Conservation (phyloP, 495 filamentous ascomycete genomes). For the Diplogelasinospora grovesii region DNA sequence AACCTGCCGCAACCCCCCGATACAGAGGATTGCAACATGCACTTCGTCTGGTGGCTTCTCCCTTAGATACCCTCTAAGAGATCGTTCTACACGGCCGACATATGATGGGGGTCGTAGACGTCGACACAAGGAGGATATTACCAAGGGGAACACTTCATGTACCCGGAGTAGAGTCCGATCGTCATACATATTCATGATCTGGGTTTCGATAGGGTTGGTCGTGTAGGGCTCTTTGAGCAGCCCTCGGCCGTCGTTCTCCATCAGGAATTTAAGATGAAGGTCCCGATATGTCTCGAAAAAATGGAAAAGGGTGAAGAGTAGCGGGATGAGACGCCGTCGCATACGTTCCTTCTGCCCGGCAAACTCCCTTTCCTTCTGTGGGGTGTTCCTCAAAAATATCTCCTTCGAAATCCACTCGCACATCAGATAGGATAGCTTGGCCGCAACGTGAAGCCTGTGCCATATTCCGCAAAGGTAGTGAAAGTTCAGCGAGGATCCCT, state of each 20-base stretch:
- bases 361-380: constrained; percentile 42
- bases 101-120: constrained; percentile 51
- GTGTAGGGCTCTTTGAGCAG: constrained; percentile 34
- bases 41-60: constrained; percentile 50
- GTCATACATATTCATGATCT: constrained; percentile 52
- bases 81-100: constrained; percentile 47
- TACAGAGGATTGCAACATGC: constrained; percentile 46
- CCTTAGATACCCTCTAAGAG: constrained; percentile 49
- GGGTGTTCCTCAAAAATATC: constrained; percentile 46
- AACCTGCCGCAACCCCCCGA: constrained; percentile 49
- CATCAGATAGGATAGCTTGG: constrained; percentile 48
- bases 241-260: constrained; percentile 34
- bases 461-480: constrained; percentile 53
- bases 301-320: constrained; percentile 51
- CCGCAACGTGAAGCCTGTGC: constrained; percentile 50
- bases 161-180: constrained; percentile 48
- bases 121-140: constrained; percentile 50
- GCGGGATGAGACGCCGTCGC: constrained; percentile 48
- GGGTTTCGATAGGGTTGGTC: constrained; percentile 45
- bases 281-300: constrained; percentile 53
- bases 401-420: constrained; percentile 51
- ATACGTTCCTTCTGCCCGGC: constrained; percentile 49
- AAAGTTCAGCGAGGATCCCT: constrained; percentile 37
- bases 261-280: constrained; percentile 46
- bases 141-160: constrained; percentile 49